Evolutionary conservation across 768 basidiomycete species (phyloP).

Genomic region (Lactarius trivialis): DNA sequence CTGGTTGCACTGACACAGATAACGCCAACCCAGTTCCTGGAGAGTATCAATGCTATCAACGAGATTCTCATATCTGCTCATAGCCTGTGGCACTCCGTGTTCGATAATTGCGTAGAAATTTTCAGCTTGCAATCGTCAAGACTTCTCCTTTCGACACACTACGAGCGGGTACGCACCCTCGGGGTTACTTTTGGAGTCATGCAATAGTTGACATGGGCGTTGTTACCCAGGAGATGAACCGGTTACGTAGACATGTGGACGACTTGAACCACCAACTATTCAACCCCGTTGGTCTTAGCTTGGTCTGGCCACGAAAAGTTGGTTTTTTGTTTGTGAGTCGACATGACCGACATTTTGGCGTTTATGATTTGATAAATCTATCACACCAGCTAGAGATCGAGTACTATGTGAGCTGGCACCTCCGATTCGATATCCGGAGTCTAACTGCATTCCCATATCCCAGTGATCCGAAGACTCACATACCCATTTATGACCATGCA

Average conservation of each 20-base stretch:
- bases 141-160: constrained; percentile 65
- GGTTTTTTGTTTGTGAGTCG: constrained; percentile 88
- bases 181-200: not conserved
- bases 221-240: constrained; percentile 62
- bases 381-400: constrained; percentile 83
- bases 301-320: constrained; percentile 77
- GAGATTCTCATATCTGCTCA: constrained; percentile 82
- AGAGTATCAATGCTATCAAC: constrained; percentile 89
- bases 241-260: constrained; percentile 55
- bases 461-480: constrained; percentile 7
- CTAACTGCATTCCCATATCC: constrained; percentile 12
- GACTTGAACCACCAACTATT: constrained; percentile 66
- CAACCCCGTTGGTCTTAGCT: constrained; percentile 82
- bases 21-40: constrained; percentile 82
- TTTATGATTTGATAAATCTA: not conserved
- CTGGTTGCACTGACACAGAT: constrained; percentile 43
- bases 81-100: constrained; percentile 59
- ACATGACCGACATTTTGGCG: not conserved
- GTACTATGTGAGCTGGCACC: constrained; percentile 63
- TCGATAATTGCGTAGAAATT: constrained; percentile 76
- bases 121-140: constrained; percentile 76
- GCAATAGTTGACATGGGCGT: not conserved
- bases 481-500: not conserved
- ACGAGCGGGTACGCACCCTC: constrained; percentile 56
- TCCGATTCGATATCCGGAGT: not conserved